Evolutionary conservation across 345 rosid genomes (phyloP).

Genomic region (Murraya koenigii): DNA sequence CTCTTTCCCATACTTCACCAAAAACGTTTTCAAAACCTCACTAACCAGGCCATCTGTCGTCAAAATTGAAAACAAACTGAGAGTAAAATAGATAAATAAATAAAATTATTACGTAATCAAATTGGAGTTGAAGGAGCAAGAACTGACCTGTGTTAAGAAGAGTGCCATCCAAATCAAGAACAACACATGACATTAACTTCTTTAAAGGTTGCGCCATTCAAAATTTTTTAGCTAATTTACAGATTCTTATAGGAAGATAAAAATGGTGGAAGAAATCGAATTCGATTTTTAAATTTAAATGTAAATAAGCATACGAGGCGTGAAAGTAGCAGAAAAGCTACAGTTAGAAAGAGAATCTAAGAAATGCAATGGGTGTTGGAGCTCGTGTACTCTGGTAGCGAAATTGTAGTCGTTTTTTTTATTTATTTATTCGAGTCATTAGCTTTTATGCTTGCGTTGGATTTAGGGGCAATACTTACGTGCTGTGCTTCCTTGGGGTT

Average conservation of each 20-base stretch:
- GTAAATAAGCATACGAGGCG: not conserved
- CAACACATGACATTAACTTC: slow-evolving; percentile 11
- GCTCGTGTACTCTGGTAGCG: not conserved
- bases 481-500: not conserved
- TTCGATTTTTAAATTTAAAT: not conserved
- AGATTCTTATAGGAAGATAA: not conserved
- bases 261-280: not conserved
- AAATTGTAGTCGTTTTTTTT: not conserved
- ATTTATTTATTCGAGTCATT: not conserved
- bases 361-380: not conserved
- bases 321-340: not conserved
- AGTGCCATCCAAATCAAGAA: slow-evolving; percentile 24
- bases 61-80: not conserved
- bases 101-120: not conserved
- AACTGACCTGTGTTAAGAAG: slow-evolving; percentile 18
- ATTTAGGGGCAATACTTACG: not conserved
- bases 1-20: slow-evolving; percentile 73
- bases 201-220: not conserved
- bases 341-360: not conserved
- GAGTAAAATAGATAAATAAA: not conserved
- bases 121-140: not conserved
- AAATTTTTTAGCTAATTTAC: not conserved
- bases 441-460: not conserved
- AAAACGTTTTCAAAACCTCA: slow-evolving; percentile 55
- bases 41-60: slow-evolving; percentile 58